Conservation (phyloP, 441 rosid genomes). For the Syzygium syzygioides region DNA sequence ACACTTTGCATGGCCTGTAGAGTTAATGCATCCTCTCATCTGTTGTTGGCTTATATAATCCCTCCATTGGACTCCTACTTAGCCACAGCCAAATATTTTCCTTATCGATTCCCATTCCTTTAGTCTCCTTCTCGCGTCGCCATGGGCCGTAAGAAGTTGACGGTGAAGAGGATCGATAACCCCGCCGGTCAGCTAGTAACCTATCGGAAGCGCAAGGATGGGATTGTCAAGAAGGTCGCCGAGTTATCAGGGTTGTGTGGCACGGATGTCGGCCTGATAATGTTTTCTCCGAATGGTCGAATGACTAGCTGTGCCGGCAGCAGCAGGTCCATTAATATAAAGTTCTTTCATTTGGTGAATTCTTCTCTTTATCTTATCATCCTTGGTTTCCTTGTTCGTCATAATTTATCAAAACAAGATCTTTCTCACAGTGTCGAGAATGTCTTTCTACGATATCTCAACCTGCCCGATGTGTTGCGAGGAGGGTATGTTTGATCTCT, state of each 20-base stretch:
- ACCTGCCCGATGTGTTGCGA: not conserved
- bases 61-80: not conserved
- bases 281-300: constrained; percentile 21
- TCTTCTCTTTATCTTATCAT: not conserved
- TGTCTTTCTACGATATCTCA: constrained; percentile 23
- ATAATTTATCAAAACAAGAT: not conserved
- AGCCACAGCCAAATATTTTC: not conserved
- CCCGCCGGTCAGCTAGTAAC: not conserved
- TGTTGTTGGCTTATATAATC: not conserved
- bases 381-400: not conserved
- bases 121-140: not conserved
- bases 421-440: constrained; percentile 19
- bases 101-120: not conserved
- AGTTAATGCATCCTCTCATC: constrained; percentile 1
- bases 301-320: constrained; percentile 10
- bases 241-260: constrained; percentile 19
- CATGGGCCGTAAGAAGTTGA: constrained; percentile 14
- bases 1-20: not conserved
- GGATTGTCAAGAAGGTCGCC: constrained; percentile 19
- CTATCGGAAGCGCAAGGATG: constrained; percentile 22
- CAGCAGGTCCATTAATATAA: constrained; percentile 16
- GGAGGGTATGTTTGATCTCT: constrained; percentile 4
- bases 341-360: not conserved
- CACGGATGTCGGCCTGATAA: constrained; percentile 16
- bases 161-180: constrained; percentile 9